Evolutionary conservation across 164 flowering plant species (phyloP).

Genomic region (Akebia trifoliata): DNA sequence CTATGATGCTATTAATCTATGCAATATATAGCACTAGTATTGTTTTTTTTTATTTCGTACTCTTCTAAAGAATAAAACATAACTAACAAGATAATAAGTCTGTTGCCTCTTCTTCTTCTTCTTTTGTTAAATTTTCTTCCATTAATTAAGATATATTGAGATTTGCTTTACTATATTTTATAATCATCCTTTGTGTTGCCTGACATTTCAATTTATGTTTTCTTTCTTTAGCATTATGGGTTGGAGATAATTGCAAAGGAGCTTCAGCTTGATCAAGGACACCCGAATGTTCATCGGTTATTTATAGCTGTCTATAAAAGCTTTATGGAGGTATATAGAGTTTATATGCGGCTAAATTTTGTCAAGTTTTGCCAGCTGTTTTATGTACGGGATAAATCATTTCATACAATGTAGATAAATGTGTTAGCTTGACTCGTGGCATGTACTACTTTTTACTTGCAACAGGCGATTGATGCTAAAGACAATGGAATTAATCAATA

Average conservation of each 20-base stretch:
- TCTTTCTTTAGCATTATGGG: slow-evolving; percentile 45
- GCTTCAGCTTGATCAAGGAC: slow-evolving; percentile 47
- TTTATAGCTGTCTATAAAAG: slow-evolving; percentile 56
- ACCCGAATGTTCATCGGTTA: slow-evolving; percentile 44
- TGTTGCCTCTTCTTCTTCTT: too few relatives aligned
- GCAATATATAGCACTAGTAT: too few relatives aligned
- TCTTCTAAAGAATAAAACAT: too few relatives aligned
- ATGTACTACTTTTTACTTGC: slow-evolving; percentile 1
- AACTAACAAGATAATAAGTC: too few relatives aligned
- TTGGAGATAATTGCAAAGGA: slow-evolving; percentile 60
- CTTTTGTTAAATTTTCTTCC: too few relatives aligned
- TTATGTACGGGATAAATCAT: neutral
- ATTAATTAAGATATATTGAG: neutral
- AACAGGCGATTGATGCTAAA: slow-evolving; percentile 87
- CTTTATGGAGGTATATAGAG: slow-evolving; percentile 53
- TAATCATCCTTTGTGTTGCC: neutral
- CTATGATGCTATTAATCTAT: too few relatives aligned
- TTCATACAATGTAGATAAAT: neutral
- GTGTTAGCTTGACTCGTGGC: neutral
- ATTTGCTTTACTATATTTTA: neutral
- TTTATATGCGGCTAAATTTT: neutral
- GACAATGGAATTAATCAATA: slow-evolving; percentile 89
- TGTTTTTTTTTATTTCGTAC: too few relatives aligned
- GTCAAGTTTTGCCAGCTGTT: neutral
- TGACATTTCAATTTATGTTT: neutral